phyloP scores from a whole-genome alignment of 169 alveolate genomes.

The Eimeria sp. region DNA sequence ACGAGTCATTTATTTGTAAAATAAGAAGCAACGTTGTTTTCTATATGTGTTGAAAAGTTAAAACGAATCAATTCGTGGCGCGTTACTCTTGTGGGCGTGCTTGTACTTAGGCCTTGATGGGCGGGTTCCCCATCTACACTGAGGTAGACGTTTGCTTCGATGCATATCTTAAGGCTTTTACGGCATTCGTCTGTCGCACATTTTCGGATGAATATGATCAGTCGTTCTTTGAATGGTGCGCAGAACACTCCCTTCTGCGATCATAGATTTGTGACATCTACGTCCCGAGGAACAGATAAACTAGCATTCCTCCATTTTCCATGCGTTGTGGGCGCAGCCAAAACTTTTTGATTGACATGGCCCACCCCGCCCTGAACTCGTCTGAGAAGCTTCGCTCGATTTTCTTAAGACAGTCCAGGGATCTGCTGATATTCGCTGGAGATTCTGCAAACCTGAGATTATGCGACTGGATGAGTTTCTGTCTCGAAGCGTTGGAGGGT shows the following conservation, averaged over 20 bases:
- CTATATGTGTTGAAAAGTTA: neutral
- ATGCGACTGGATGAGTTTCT: constrained; percentile 48
- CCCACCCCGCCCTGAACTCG: neutral
- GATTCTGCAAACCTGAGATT: constrained; percentile 43
- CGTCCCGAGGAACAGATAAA: no score
- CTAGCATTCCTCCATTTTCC: no score
- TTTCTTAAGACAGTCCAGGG: constrained; percentile 36
- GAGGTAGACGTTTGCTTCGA: constrained; percentile 77
- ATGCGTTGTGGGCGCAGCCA: constrained; percentile 47
- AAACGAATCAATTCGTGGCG: neutral
- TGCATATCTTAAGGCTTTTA: constrained; percentile 61
- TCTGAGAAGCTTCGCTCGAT: constrained; percentile 10
- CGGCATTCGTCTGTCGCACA: constrained; percentile 2
- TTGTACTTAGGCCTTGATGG: constrained; percentile 58
- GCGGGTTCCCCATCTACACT: constrained; percentile 69
- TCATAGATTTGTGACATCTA: neutral
- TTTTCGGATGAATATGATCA: constrained; percentile 32
- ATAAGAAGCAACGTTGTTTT: neutral
- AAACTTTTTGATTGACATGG: constrained; percentile 55
- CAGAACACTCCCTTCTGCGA: neutral
- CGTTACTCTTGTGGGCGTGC: neutral
- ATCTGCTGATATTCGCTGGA: constrained; percentile 32
- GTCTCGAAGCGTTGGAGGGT: constrained; percentile 48
- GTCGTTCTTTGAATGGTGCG: constrained; percentile 63
- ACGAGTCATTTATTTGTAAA: neutral